Percentiles rank a stretch among this genome's conserved stretches.
Conservation (phyloP, 2,329 filamentous ascomycete species). For the Fusarium drepaniforme region DNA sequence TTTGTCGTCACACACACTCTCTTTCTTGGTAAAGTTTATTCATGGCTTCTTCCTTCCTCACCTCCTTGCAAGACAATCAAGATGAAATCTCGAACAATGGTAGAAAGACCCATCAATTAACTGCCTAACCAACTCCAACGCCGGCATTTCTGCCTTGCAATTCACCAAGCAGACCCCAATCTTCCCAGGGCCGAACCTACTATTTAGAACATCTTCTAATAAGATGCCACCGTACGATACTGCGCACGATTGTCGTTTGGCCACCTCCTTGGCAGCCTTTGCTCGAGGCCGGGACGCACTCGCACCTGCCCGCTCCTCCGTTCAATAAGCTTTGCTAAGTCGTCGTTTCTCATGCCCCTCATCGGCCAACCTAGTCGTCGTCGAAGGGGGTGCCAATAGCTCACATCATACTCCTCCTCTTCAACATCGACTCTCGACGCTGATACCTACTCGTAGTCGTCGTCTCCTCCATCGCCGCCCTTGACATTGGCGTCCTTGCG, state of each 20-base stretch:
- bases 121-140: conserved; percentile 14
- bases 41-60: background rate
- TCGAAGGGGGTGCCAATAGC: background rate
- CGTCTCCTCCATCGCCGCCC: conserved; percentile 66
- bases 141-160: conserved; percentile 15
- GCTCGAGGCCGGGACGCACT: background rate
- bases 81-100: background rate
- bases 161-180: conserved; percentile 6
- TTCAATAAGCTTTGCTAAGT: background rate
- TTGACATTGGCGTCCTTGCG: conserved; percentile 80
- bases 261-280: background rate
- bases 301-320: background rate
- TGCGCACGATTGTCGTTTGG: background rate
- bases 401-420: background rate
- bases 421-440: background rate
- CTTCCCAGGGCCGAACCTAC: background rate
- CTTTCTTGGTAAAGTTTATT: background rate
- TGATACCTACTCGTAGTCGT: conserved; percentile 50
- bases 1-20: background rate
- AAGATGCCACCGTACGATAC: background rate
- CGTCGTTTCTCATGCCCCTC: background rate
- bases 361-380: background rate
- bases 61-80: background rate
- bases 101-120: conserved; percentile 19
- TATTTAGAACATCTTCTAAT: background rate